Evolutionary conservation across 805 yeast species (phyloP).

Genomic region (Yamadazyma philogaea): DNA sequence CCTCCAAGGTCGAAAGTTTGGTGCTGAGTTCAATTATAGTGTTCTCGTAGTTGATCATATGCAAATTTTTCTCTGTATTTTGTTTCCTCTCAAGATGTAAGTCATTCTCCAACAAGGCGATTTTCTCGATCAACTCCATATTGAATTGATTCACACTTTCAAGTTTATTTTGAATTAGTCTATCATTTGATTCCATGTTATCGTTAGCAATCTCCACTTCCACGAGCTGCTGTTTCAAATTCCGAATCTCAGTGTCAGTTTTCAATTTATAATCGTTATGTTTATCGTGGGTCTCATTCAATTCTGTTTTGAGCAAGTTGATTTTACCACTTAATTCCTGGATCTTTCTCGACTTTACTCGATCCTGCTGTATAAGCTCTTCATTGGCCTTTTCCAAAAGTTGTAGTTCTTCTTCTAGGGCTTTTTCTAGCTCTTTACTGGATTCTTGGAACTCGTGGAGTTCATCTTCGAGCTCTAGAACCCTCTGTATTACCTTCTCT

Average conservation of each 20-base stretch:
- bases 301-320: slow-evolving; percentile 16
- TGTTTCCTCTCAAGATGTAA: slow-evolving; percentile 25
- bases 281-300: slow-evolving; percentile 17
- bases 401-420: slow-evolving; percentile 42
- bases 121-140: slow-evolving; percentile 40
- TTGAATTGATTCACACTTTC: slow-evolving; percentile 35
- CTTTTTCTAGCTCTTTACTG: slow-evolving; percentile 43
- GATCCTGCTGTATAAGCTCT: slow-evolving; percentile 14
- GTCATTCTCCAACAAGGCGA: slow-evolving; percentile 43
- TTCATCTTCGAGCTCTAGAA: slow-evolving; percentile 36
- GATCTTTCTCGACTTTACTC: slow-evolving; percentile 6
- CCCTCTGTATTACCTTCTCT: slow-evolving; percentile 18
- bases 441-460: slow-evolving; percentile 42
- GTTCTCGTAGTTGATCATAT: slow-evolving; percentile 31
- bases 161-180: slow-evolving; percentile 33
- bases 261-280: slow-evolving; percentile 21
- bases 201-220: slow-evolving; percentile 44
- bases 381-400: slow-evolving; percentile 28
- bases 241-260: slow-evolving; percentile 19
- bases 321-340: slow-evolving; percentile 6
- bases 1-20: slow-evolving; percentile 4
- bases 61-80: slow-evolving; percentile 24
- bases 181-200: slow-evolving; percentile 36
- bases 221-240: slow-evolving; percentile 31
- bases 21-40: slow-evolving; percentile 21